Conservation (phyloP, 768 basidiomycete species). For the Mycena rebaudengoi region DNA sequence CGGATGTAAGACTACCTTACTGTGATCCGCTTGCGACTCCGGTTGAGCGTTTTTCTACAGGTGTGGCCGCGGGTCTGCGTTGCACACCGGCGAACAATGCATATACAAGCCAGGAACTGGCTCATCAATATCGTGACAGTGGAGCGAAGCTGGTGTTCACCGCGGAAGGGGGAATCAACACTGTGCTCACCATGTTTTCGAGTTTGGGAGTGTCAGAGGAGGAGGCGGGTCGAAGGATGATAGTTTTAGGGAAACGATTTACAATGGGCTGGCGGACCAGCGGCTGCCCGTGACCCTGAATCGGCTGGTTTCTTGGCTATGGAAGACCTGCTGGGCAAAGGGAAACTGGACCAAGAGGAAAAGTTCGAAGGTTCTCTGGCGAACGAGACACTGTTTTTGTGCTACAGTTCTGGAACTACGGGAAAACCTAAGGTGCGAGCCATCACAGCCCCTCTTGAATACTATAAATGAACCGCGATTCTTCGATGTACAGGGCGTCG, state of each 20-base stretch:
- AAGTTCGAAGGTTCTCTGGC: constrained; percentile 31
- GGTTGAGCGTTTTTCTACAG: constrained; percentile 20
- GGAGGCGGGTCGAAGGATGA: constrained; percentile 18
- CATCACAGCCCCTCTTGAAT: not conserved
- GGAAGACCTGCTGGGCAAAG: constrained; percentile 22
- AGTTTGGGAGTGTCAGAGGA: constrained; percentile 21
- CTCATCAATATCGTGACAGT: constrained; percentile 64
- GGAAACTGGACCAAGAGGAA: constrained; percentile 29
- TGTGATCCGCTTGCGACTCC: not conserved
- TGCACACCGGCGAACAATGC: constrained; percentile 63
- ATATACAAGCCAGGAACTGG: constrained; percentile 63
- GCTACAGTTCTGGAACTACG: constrained; percentile 59
- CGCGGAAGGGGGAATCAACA: constrained; percentile 47
- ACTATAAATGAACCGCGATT: not conserved
- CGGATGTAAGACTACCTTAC: constrained; percentile 28
- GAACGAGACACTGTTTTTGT: constrained; percentile 35
- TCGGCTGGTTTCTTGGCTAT: constrained; percentile 13
- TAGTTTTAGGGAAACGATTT: constrained; percentile 14
- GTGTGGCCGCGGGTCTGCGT: constrained; percentile 59
- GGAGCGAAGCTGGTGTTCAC: constrained; percentile 57
- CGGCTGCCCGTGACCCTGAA: not conserved
- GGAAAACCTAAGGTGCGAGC: constrained; percentile 61
- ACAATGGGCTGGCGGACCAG: constrained; percentile 22
- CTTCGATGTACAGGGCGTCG: constrained; percentile 23
- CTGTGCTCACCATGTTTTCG: constrained; percentile 30